Conservation (phyloP, 768 basidiomycete genomes). For the Russula sp. region DNA sequence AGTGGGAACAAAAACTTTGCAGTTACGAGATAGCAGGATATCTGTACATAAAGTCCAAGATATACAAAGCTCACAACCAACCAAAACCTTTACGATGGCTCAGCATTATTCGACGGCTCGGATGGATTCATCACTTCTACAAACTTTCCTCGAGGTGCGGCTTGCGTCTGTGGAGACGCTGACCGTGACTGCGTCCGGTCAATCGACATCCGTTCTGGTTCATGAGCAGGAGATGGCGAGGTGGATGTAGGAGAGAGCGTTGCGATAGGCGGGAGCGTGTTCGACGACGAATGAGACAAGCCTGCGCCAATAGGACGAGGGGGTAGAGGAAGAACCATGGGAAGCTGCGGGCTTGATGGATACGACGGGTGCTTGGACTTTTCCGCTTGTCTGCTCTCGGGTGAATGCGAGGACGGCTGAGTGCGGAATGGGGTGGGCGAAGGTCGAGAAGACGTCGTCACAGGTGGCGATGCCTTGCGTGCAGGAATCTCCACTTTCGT, state of each 20-base stretch:
- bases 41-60: conserved; percentile 20
- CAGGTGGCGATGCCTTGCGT: conserved; percentile 48
- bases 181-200: conserved; percentile 37
- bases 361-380: conserved; percentile 23
- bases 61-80: conserved; percentile 13
- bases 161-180: conserved; percentile 34
- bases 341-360: conserved; percentile 46
- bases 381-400: conserved; percentile 48
- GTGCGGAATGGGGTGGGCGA: conserved; percentile 70
- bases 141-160: conserved; percentile 47
- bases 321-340: conserved; percentile 62
- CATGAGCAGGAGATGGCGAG: conserved; percentile 41
- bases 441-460: conserved; percentile 41
- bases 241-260: conserved; percentile 58
- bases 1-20: conserved; percentile 1
- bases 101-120: conserved; percentile 34
- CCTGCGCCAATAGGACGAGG: conserved; percentile 62
- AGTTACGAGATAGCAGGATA: conserved; percentile 12
- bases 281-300: conserved; percentile 32
- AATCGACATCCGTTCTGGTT: conserved; percentile 45
- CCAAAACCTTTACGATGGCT: conserved; percentile 27
- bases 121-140: conserved; percentile 46
- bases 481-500: conserved; percentile 48
- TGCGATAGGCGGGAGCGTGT: conserved; percentile 59
- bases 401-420: conserved; percentile 58